A percentile compares a stretch with the other conserved stretches of the same genome.
These are phyloP conservation scores for Pseudogymnoascus verrucosus DNA, from an alignment of 2,329 filamentous ascomycete genomes.

Conservation along the genomic window DNA sequence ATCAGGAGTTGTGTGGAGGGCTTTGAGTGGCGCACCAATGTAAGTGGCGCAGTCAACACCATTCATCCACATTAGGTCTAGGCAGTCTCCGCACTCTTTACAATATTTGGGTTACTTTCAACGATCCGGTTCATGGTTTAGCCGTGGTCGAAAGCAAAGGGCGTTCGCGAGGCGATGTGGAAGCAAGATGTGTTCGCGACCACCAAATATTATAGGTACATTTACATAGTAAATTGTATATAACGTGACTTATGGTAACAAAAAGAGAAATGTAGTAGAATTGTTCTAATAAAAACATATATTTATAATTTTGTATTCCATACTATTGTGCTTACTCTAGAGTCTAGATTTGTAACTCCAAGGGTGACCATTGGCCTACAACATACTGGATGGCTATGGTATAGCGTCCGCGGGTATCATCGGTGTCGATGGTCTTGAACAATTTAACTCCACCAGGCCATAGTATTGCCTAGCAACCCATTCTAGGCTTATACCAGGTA, in stretches of 20 bases:
- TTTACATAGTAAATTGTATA: no score
- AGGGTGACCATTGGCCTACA: neutral
- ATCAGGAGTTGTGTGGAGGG: neutral
- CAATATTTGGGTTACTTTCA: neutral
- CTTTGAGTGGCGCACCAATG: neutral
- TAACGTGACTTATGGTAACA: no score
- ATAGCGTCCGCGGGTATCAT: neutral
- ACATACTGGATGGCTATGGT: neutral
- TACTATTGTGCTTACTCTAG: slow-evolving; percentile 1
- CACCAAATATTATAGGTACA: no score
- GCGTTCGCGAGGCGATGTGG: no score
- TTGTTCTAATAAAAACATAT: neutral
- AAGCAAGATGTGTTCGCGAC: no score
- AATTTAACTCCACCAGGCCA: neutral
- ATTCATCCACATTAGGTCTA: neutral
- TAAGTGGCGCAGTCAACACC: neutral
- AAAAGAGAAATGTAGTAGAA: no score
- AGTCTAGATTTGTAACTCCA: neutral
- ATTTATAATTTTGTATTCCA: neutral
- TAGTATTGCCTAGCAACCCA: neutral
- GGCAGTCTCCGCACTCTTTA: neutral
- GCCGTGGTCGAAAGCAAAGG: no score
- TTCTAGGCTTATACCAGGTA: slow-evolving; percentile 33
- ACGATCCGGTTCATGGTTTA: neutral
- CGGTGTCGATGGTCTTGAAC: neutral